Evolutionary conservation across 345 rosid species (phyloP), one percentile per base, ranked within the genome.

Genomic region (Ailanthus altissimus): DNA sequence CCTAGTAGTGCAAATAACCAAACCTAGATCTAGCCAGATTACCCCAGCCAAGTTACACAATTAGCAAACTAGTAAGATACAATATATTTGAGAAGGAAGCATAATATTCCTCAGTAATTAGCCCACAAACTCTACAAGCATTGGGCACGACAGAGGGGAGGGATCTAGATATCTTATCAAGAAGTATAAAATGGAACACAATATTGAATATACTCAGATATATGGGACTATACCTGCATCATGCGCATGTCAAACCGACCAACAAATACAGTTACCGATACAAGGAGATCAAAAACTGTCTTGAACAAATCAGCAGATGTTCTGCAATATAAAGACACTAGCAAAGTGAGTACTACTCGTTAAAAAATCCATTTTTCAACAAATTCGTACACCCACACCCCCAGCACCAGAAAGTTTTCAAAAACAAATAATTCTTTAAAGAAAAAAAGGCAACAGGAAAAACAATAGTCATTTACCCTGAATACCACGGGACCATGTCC

Each of bases 401-500:
- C 57, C 59, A 15, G 8, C 8, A 8, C 1, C 23, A n/a, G 54
- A 25, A 43, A 46, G 1, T 32, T 32, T 3, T 1, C 2, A 32
- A 32, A 32, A 3, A 32, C 3, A 32, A 32, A 32, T 32, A 32
- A 32, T 32, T 32, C 1, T 32, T 1, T 18, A 23, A 40, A 45
- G 28, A 38, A 13, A 50, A 38, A 10, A 54, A 45, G 40, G 47
- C 47, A 32, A 26, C 56, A 45, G 2, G 47, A 12, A 56, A 61
- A 70, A 68, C 21, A 80, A 83, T 51, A 60, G 74, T 53, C 68
- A 50, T 43, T 46, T 94, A 96, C 99, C 99, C 99, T 71, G 98
- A 93, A 86, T 96, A 93, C 99, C 99, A 96, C 73, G 99, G 99
- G 83, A 96, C 99, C 99, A 96, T 96, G 77, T 93, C 99, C 85